phyloP scores from a whole-genome alignment of 257 asterid species.

The Fraxinus excelsior region DNA sequence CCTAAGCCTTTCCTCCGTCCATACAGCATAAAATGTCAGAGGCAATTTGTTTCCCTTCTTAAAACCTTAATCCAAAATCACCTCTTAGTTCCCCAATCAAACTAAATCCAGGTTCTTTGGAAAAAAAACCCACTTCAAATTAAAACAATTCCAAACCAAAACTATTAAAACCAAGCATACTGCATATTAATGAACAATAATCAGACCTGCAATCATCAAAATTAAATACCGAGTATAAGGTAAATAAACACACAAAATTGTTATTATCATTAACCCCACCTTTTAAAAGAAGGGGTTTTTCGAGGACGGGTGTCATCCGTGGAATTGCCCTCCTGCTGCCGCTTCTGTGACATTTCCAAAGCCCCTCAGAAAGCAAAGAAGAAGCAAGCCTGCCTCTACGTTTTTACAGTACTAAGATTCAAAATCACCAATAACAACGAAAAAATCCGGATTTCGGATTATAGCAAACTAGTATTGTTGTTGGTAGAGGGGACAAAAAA shows the following conservation, averaged over 20 bases:
- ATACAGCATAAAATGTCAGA: neutral
- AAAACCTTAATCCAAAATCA: neutral
- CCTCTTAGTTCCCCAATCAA: neutral
- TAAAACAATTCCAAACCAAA: neutral
- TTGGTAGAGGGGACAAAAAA: conserved; percentile 29
- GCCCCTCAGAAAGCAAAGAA: conserved; percentile 23
- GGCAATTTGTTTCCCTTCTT: neutral
- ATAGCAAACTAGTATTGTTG: conserved; percentile 18
- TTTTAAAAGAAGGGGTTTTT: conserved; percentile 57
- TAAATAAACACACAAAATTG: neutral
- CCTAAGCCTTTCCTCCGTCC: neutral
- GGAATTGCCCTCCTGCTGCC: conserved; percentile 64
- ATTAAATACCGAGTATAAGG: neutral
- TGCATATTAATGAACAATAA: neutral
- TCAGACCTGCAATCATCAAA: neutral
- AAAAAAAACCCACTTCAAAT: neutral
- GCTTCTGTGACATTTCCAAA: conserved; percentile 49
- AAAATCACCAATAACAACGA: conserved; percentile 14
- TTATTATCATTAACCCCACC: conserved; percentile 33
- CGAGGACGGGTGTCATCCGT: conserved; percentile 60
- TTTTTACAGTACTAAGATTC: conserved; percentile 17
- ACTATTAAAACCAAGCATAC: neutral
- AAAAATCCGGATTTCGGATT: neutral
- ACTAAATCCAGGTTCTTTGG: neutral
- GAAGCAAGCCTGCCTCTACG: conserved; percentile 17